Conservation (phyloP, 2,329 filamentous ascomycete species). For the Aspergillus awamori region DNA sequence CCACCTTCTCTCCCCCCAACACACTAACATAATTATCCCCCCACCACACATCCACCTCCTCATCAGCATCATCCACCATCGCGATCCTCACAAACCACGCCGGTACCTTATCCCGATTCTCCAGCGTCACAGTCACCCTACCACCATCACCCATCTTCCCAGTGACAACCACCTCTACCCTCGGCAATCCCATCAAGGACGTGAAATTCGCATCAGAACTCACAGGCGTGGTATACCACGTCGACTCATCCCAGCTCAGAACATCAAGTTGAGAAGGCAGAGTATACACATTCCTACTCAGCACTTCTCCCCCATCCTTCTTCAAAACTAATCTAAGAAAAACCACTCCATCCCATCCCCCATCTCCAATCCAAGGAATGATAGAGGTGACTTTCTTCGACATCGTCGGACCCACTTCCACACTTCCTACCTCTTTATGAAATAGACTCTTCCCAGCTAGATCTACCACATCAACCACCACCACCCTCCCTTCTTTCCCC, state of each 20-base stretch:
- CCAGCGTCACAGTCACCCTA: too few species aligned
- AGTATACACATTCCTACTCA: conserved; percentile 67
- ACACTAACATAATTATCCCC: conserved; percentile 66
- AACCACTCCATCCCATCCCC: too few species aligned
- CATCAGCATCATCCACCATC: conserved; percentile 47
- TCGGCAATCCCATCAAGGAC: conserved; percentile 45
- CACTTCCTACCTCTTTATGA: conserved; percentile 29
- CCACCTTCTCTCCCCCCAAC: conserved; percentile 58
- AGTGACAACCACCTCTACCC: conserved; percentile 21
- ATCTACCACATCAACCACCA: conserved; percentile 56
- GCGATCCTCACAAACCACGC: conserved; percentile 62
- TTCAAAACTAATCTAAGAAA: too few species aligned
- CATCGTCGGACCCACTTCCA: conserved; percentile 50
- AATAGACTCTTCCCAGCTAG: conserved; percentile 50
- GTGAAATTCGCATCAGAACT: conserved; percentile 54
- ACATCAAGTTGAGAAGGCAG: conserved; percentile 51
- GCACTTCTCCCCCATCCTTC: neutral
- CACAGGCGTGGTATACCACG: conserved; percentile 64
- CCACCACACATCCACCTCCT: conserved; percentile 57
- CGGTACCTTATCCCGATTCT: conserved; percentile 57
- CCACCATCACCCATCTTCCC: neutral
- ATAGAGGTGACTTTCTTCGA: conserved; percentile 44
- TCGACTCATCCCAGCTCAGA: conserved; percentile 60
- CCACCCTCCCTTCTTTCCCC: conserved; percentile 41
- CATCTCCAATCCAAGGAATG: conserved; percentile 7